Evolutionary conservation across 768 basidiomycete species (phyloP).

Genomic region (Amanita pallidorosea): DNA sequence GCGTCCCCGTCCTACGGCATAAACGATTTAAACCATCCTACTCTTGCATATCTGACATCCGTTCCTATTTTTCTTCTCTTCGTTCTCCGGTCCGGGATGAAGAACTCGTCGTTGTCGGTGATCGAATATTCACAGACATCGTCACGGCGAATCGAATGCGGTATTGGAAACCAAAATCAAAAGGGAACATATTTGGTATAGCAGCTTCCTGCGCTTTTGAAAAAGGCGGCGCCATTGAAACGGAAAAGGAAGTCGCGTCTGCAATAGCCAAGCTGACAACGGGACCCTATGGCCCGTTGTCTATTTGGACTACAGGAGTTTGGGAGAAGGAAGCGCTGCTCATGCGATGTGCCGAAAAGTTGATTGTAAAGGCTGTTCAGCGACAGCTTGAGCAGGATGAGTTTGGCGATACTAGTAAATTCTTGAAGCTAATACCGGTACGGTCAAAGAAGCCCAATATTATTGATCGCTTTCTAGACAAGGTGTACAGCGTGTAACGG

Average conservation of each 20-base stretch:
- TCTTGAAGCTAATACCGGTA: slow-evolving; percentile 19
- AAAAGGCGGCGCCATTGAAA: slow-evolving; percentile 15
- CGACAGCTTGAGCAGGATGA: slow-evolving; percentile 25
- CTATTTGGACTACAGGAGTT: slow-evolving; percentile 61
- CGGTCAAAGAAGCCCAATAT: slow-evolving; percentile 2
- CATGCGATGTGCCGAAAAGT: slow-evolving; percentile 51
- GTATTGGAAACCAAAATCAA: slow-evolving; percentile 8
- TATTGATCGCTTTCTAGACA: slow-evolving; percentile 5
- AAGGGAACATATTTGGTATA: slow-evolving; percentile 2
- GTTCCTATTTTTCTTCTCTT: slow-evolving; percentile 62
- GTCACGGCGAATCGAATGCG: slow-evolving; percentile 75
- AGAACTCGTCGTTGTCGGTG: slow-evolving; percentile 78
- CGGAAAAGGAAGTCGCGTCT: slow-evolving; percentile 14
- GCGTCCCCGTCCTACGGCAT: slow-evolving; percentile 78
- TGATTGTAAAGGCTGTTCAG: slow-evolving; percentile 34
- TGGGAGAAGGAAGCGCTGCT: slow-evolving; percentile 56
- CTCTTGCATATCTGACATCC: slow-evolving; percentile 62
- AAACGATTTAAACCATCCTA: slow-evolving; percentile 68
- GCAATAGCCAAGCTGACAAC: slow-evolving; percentile 5
- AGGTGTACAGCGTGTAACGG: background rate
- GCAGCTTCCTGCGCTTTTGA: slow-evolving; percentile 13
- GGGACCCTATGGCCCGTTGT: slow-evolving; percentile 36
- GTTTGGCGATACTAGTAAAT: slow-evolving; percentile 14
- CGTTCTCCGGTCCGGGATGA: slow-evolving; percentile 43
- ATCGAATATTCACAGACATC: slow-evolving; percentile 87